phyloP scores from a whole-genome alignment of 805 yeast species.

The Metahyphopichia silvanorum region DNA sequence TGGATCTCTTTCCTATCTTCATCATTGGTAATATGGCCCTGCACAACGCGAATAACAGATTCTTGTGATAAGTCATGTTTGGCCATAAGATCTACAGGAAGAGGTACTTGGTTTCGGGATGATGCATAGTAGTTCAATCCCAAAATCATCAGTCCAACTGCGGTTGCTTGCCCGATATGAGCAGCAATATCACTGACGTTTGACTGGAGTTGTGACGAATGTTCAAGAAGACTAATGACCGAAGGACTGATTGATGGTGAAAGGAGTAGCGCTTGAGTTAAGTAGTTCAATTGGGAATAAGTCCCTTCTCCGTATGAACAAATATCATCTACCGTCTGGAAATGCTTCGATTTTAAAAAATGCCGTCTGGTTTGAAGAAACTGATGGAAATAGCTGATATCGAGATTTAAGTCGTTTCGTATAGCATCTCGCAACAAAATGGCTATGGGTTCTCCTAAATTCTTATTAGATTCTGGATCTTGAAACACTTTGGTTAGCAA shows the following conservation, averaged over 20 bases:
- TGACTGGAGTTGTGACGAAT: slow-evolving; percentile 41
- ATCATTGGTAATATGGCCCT: slow-evolving; percentile 36
- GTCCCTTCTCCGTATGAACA: slow-evolving; percentile 81
- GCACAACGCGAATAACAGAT: slow-evolving; percentile 45
- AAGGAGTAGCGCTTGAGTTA: slow-evolving; percentile 57
- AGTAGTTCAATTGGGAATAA: slow-evolving; percentile 68
- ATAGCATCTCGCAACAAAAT: slow-evolving; percentile 54
- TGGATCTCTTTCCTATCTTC: slow-evolving; percentile 20
- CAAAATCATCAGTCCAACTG: slow-evolving; percentile 61
- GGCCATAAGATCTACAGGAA: slow-evolving; percentile 64
- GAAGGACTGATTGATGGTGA: slow-evolving; percentile 59
- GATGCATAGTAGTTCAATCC: slow-evolving; percentile 58
- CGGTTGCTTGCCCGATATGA: slow-evolving; percentile 79
- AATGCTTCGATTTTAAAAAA: slow-evolving; percentile 46
- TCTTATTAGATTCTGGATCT: slow-evolving; percentile 26
- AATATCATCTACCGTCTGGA: slow-evolving; percentile 51
- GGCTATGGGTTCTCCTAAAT: slow-evolving; percentile 62
- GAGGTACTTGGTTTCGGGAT: slow-evolving; percentile 46
- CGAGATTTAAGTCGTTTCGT: slow-evolving; percentile 47
- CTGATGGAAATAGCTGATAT: slow-evolving; percentile 53
- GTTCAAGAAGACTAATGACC: slow-evolving; percentile 45
- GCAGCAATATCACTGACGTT: slow-evolving; percentile 61
- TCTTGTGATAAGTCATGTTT: slow-evolving; percentile 61
- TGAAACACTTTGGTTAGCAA: slow-evolving; percentile 46
- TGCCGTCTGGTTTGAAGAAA: slow-evolving; percentile 57